These are phyloP conservation scores for Epipyxis sp. DNA, from an alignment of 108 stramenopile genomes.

Conservation along the genomic window DNA sequence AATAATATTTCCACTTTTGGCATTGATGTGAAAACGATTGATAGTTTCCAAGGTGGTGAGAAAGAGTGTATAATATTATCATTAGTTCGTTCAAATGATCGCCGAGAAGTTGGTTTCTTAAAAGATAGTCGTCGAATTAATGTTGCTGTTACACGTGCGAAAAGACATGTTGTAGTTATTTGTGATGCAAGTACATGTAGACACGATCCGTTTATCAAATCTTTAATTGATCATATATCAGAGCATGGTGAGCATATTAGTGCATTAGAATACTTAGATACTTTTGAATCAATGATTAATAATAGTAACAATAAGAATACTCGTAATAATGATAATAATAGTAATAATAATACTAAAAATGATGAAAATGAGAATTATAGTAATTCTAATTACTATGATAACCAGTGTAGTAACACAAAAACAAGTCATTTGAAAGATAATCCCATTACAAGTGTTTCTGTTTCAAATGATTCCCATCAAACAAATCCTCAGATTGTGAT, in stretches of 20 bases:
- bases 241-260: constrained; percentile 44
- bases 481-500: too few relatives aligned
- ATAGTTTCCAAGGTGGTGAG: constrained; percentile 98
- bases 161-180: constrained; percentile 67
- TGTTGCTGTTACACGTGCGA: constrained; percentile 96
- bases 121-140: constrained; percentile 86
- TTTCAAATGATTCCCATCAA: too few relatives aligned
- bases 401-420: too few relatives aligned
- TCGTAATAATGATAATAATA: too few relatives aligned
- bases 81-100: constrained; percentile 87
- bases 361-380: too few relatives aligned
- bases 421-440: too few relatives aligned
- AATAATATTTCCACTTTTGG: background rate
- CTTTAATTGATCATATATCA: constrained; percentile 42
- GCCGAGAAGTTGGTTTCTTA: constrained; percentile 88
- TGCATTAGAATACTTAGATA: constrained; percentile 37
- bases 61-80: constrained; percentile 90
- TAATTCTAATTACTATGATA: too few relatives aligned
- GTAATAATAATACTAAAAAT: too few relatives aligned
- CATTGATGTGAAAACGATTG: constrained; percentile 87
- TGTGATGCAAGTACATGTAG: constrained; percentile 41
- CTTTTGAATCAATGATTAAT: too few relatives aligned
- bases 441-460: too few relatives aligned
- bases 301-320: too few relatives aligned
- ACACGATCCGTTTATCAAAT: constrained; percentile 41